phyloP scores from a whole-genome alignment of 805 yeast genomes.

The Geotrichum ghanense region DNA sequence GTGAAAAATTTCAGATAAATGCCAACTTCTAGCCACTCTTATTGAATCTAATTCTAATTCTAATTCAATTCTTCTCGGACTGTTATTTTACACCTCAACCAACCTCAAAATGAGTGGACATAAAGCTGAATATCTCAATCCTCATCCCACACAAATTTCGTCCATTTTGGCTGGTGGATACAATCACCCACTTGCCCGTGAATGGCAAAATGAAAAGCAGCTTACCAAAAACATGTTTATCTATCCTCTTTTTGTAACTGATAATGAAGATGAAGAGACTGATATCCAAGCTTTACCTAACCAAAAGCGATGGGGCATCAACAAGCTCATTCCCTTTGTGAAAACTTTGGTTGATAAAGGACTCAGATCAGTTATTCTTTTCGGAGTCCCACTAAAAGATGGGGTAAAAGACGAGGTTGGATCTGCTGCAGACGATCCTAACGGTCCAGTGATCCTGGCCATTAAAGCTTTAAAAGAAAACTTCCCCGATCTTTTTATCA shows the following conservation, averaged over 20 bases:
- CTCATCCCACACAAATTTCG: conserved; percentile 48
- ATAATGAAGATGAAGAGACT: conserved; percentile 67
- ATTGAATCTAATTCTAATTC: too few relatives aligned
- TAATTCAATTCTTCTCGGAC: not conserved
- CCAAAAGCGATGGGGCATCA: conserved; percentile 78
- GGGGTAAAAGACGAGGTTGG: conserved; percentile 75
- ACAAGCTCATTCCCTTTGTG: conserved; percentile 65
- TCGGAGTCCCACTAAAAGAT: conserved; percentile 77
- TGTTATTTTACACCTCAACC: too few relatives aligned
- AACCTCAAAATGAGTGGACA: conserved; percentile 45
- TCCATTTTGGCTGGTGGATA: conserved; percentile 90
- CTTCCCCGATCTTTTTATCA: conserved; percentile 76
- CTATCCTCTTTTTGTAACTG: conserved; percentile 82
- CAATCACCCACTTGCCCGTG: conserved; percentile 76
- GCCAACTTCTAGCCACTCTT: too few relatives aligned
- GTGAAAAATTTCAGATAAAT: too few relatives aligned
- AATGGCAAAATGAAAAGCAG: conserved; percentile 85
- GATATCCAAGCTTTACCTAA: conserved; percentile 72
- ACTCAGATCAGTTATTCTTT: conserved; percentile 70
- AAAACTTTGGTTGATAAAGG: conserved; percentile 66
- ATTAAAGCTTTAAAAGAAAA: conserved; percentile 49
- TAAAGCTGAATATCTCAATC: conserved; percentile 56
- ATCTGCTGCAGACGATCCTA: conserved; percentile 88
- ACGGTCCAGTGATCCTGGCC: conserved; percentile 85
- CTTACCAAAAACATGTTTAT: conserved; percentile 82